Evolutionary conservation across 2,329 filamentous ascomycete genomes (phyloP).

Genomic region (Akanthomyces dipterigenus): DNA sequence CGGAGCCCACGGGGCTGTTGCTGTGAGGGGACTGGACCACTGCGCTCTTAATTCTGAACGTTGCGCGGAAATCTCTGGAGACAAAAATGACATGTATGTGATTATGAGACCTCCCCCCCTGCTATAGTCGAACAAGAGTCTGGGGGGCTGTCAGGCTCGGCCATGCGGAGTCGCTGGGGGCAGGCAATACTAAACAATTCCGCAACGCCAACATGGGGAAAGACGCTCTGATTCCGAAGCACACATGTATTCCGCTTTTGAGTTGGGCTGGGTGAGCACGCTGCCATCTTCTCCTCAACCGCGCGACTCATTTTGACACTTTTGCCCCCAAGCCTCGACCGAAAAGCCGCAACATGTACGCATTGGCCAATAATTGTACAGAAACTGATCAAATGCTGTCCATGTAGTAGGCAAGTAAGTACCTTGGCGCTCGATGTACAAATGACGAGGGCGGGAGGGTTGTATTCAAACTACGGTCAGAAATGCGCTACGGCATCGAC

Average conservation of each 20-base stretch:
- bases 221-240: conserved; percentile 1
- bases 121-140: neutral
- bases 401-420: too few species aligned
- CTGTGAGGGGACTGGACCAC: neutral
- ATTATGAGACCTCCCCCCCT: neutral
- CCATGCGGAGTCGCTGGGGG: neutral
- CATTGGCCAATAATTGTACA: too few species aligned
- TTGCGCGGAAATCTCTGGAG: too few species aligned
- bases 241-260: neutral
- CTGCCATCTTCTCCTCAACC: too few species aligned
- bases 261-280: neutral
- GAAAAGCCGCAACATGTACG: too few species aligned
- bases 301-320: too few species aligned
- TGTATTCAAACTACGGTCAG: neutral
- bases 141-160: neutral
- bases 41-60: too few species aligned
- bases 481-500: neutral
- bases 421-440: too few species aligned
- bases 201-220: neutral
- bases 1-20: neutral
- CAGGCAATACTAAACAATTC: neutral
- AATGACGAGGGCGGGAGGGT: too few species aligned
- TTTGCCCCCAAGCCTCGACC: too few species aligned
- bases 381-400: too few species aligned
- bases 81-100: too few species aligned